Base-by-base conservation (phyloP, 306 rosid genomes). In the Rosa persica region DNA sequence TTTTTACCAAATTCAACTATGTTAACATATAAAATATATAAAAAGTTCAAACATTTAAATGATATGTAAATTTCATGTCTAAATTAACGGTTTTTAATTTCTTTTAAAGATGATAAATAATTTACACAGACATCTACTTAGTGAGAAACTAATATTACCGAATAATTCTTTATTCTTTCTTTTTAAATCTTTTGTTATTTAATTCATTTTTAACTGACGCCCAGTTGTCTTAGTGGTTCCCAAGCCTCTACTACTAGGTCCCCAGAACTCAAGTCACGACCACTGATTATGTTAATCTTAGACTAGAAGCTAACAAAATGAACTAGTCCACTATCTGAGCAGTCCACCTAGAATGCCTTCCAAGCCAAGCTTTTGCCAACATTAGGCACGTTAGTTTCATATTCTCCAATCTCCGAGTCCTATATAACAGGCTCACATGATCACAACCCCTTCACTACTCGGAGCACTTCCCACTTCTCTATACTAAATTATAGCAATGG, bases 281-380 rank as follows among this genome's bases (percentile, higher is more conserved):
- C 55, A 74, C 42, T 74, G 43, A 58, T 58, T 10, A 58, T 23
- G n/a, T 7, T 17, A 23, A 58, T 58, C 78, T 34, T 58, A 58
- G 69, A 58, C 62, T 42, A 22, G 15, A 74, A 74, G 78, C 69
- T 57, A 74, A n/a, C 25, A 58, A 55, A 15, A 39, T 39, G 17
- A 57, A 40, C 4, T 15, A 55, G 12, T 51, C 23, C 74, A 70
- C 42, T 5, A 4, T 6, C 12, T 64, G 13, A 65, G 43, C 10
- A 15, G 68, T 64, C 43, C 22, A 6, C 22, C 43, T 34, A 36
- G 38, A 57, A 40, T 74, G 78, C 2, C 68, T 57, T 74, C 0
- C 30, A 57, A 74, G 78, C 78, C 43, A 74, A 74, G 68, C 69
- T 23, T 43, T 58, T 13, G 36, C 43, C 34, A 40, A 16, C 47